Conservation (phyloP, 148 eudicot genomes). For the Dysphania ambrosioides region DNA sequence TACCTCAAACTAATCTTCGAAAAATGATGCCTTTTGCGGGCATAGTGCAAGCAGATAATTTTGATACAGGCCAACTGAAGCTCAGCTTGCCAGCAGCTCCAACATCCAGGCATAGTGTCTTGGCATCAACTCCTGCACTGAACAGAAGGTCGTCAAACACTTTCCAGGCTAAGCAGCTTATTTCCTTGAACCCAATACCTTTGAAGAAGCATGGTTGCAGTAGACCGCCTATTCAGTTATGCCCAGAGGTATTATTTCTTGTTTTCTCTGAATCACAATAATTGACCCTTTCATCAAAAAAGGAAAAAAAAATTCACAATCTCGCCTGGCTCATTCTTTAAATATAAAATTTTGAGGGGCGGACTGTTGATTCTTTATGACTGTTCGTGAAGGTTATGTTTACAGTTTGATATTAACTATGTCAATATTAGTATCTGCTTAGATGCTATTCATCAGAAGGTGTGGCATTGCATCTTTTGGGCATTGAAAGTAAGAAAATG, state of each 20-base stretch:
- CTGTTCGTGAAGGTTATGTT: not conserved
- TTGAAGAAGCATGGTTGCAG: constrained; percentile 94
- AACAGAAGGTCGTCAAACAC: constrained; percentile 62
- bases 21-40: constrained; percentile 84
- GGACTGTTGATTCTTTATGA: not conserved
- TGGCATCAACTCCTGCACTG: constrained; percentile 45
- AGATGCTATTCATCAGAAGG: constrained; percentile 1
- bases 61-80: constrained; percentile 61
- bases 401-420: not conserved
- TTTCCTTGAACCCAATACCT: constrained; percentile 86
- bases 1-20: constrained; percentile 71
- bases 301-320: no score
- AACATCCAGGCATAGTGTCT: constrained; percentile 43
- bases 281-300: no score
- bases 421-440: not conserved
- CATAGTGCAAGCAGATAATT: constrained; percentile 46
- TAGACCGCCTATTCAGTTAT: constrained; percentile 76
- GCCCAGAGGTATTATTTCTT: constrained; percentile 69
- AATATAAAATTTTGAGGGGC: not conserved
- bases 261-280: not conserved
- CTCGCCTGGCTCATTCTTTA: not conserved
- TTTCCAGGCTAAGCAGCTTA: constrained; percentile 74
- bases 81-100: constrained; percentile 45
- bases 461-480: not conserved
- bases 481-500: not conserved